Percentiles rank a stretch among this genome's conserved stretches.
Conservation (phyloP, 1,284 basidiomycete species). For the Austroboletus novae-zelandiae region DNA sequence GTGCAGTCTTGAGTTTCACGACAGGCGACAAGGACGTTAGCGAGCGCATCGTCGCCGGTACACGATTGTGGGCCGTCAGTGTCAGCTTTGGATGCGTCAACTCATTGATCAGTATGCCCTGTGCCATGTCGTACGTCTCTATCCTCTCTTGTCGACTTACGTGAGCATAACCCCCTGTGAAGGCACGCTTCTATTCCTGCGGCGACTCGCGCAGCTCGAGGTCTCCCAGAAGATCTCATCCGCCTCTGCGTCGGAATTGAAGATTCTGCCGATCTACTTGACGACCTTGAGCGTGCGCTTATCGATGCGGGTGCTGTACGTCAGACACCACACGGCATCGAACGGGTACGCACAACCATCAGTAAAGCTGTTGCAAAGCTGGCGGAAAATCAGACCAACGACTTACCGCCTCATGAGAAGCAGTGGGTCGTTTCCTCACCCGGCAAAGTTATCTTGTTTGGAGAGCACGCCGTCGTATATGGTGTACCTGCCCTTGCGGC, state of each 20-base stretch:
- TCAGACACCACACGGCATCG: constrained; percentile 44
- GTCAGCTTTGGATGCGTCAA: constrained; percentile 99
- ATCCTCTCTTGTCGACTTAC: constrained; percentile 12
- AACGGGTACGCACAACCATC: constrained; percentile 44
- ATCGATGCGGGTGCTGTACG: constrained; percentile 89
- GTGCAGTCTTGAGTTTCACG: constrained; percentile 93
- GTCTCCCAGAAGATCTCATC: constrained; percentile 96
- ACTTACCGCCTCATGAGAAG: constrained; percentile 39
- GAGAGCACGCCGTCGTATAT: constrained; percentile 98
- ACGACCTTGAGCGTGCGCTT: constrained; percentile 93
- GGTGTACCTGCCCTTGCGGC: constrained; percentile 97
- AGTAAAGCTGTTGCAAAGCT: constrained; percentile 68
- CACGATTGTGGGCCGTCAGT: constrained; percentile 95
- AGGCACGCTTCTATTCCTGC: constrained; percentile 98
- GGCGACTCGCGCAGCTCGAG: constrained; percentile 87
- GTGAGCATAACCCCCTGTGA: constrained; percentile 6
- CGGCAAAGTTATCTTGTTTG: constrained; percentile 97
- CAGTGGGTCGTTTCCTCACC: constrained; percentile 93
- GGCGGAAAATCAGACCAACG: constrained; percentile 28
- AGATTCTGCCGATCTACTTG: constrained; percentile 88
- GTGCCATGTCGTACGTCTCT: constrained; percentile 90
- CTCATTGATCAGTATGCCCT: constrained; percentile 98
- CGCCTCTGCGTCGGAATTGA: constrained; percentile 99
- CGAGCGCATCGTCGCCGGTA: constrained; percentile 90
- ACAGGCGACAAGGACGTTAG: constrained; percentile 91